Evolutionary conservation across 352 stramenopile species (phyloP), one percentile per base, ranked within the genome.

Genomic region (Pythium phragmiticola): DNA sequence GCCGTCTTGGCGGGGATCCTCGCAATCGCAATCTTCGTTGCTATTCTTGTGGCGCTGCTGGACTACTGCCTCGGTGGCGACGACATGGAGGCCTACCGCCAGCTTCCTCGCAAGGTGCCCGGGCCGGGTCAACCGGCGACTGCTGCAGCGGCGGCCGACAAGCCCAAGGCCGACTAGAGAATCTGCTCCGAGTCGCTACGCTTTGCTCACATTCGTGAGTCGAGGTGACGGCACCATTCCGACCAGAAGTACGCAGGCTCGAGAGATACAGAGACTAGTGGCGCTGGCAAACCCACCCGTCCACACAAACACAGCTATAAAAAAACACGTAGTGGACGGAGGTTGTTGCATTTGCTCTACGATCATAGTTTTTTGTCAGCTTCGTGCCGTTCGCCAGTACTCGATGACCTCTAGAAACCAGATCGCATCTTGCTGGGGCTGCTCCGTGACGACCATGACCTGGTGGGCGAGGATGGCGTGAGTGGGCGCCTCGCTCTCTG

Each of bases 61-160:
- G 72, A 78, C 63, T 76, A 73, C 33, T 78, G 72, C 46, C 68
- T 78, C 23, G 66, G 72, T 21, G 72, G 53, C 23, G 72, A 78
- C 59, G 68, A 78, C 42, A 69, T 88, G 26, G 61, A 72, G 23
- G 70, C 76, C 59, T 87, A 88, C 68, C 74, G 72, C 53, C 77
- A 87, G 56, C 57, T 75, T 33, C 65, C 78, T 53, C 63, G 63
- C 39, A n/a, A 69, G 11, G 53, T 68, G n/a, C 63, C 63, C 28
- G 63, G 30, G 4, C 57, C 56, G 5, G 49, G 62, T 65, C 65
- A 64, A 58, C 39, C 76, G 43, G 63, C 69, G 12, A 47, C 62
- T 41, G 28, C 55, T 47, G 33, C 52, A 7, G 65, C 65, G 3
- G 56, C 55, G 6, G 55, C 54, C 17, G 61, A 50, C 42, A 70